Evolutionary conservation across 1,284 basidiomycete species (phyloP).

Genomic region (Cutaneotrichosporon sp.): DNA sequence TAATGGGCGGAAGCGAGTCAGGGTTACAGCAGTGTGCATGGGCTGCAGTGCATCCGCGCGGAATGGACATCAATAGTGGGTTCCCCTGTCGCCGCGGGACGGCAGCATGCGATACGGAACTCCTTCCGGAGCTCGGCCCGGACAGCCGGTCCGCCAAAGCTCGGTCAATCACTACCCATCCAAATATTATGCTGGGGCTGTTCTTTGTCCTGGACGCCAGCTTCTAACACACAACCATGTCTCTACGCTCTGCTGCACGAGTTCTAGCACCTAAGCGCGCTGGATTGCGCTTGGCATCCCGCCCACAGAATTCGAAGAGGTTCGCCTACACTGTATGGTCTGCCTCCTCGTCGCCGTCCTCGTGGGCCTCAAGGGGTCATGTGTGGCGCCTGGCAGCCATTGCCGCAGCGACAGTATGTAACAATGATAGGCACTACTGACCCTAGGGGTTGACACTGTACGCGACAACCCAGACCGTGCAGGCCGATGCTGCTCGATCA

Average conservation of each 20-base stretch:
- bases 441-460: constrained; percentile 5
- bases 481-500: not conserved
- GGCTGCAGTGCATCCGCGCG: too few relatives aligned
- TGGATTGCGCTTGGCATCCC: not conserved
- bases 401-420: not conserved
- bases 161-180: not conserved
- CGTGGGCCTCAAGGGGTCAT: not conserved
- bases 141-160: not conserved
- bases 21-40: too few relatives aligned
- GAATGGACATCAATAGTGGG: too few relatives aligned
- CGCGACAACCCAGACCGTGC: not conserved
- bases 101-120: too few relatives aligned
- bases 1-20: too few relatives aligned
- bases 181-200: constrained; percentile 1
- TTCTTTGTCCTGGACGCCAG: not conserved
- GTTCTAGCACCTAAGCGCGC: not conserved
- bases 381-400: not conserved
- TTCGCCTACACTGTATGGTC: not conserved
- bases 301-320: not conserved
- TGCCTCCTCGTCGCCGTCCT: not conserved
- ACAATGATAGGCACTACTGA: not conserved
- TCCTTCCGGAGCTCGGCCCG: not conserved
- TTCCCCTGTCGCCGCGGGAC: too few relatives aligned
- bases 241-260: not conserved
- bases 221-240: not conserved